These are phyloP conservation scores for Diutina sp. DNA, from an alignment of 1,139 yeast genomes.

Conservation along the genomic window DNA sequence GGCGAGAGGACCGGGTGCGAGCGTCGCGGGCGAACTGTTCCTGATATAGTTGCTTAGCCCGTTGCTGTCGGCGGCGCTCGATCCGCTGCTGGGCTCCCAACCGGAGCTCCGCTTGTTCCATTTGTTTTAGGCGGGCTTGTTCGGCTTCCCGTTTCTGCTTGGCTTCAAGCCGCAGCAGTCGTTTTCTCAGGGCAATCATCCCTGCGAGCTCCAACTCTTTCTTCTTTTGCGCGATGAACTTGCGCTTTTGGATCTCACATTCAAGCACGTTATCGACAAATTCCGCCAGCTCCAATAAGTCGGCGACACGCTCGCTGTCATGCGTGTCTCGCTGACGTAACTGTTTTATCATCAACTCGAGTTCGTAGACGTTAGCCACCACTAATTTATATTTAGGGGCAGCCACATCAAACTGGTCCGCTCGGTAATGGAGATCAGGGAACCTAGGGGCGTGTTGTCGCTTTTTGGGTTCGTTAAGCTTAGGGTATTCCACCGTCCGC, in stretches of 20 bases:
- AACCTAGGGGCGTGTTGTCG: slow-evolving; percentile 21
- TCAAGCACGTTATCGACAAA: slow-evolving; percentile 14
- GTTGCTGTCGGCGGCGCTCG: slow-evolving; percentile 1
- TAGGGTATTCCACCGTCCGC: slow-evolving; percentile 19
- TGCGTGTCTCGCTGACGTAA: slow-evolving; percentile 9
- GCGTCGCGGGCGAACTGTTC: neutral
- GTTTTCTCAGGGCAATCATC: slow-evolving; percentile 34
- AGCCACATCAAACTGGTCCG: slow-evolving; percentile 19
- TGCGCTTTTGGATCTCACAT: slow-evolving; percentile 27
- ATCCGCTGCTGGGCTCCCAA: neutral
- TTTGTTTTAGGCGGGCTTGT: slow-evolving; percentile 8
- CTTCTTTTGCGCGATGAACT: slow-evolving; percentile 25
- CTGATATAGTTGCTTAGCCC: neutral
- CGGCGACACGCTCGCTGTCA: slow-evolving; percentile 9
- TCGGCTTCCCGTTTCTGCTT: slow-evolving; percentile 29
- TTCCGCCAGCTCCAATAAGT: slow-evolving; percentile 9
- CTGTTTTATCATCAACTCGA: slow-evolving; percentile 12
- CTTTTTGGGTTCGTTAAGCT: slow-evolving; percentile 27
- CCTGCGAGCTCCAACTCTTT: slow-evolving; percentile 36
- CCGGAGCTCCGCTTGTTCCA: slow-evolving; percentile 7
- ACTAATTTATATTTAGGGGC: slow-evolving; percentile 19
- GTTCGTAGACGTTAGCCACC: slow-evolving; percentile 20
- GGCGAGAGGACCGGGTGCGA: neutral
- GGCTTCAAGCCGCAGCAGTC: slow-evolving; percentile 36
- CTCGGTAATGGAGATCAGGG: slow-evolving; percentile 17